Evolutionary conservation across 2,329 filamentous ascomycete genomes (phyloP), one percentile per base, ranked within the genome.

Genomic region (Macroventuria anomochaeta): DNA sequence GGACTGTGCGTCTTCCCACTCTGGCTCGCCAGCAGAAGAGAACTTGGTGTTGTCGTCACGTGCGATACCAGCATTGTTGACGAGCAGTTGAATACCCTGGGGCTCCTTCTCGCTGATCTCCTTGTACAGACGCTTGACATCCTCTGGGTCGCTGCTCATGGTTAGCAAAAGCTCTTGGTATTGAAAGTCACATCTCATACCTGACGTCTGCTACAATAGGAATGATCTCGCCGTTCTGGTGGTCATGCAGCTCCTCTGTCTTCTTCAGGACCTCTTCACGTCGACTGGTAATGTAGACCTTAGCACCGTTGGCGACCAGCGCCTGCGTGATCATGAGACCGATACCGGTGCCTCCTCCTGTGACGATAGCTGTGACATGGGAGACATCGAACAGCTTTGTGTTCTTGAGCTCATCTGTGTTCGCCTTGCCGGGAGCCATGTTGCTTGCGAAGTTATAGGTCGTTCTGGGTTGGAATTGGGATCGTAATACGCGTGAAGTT

Each of bases 291-390:
- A 74, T 74, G 46, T 75, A 74, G 2, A 74, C 71, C 63, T 85
- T 88, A 7, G 80, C 81, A 38, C 85, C 85, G 72, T 86, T 87
- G 54, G 79, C 71, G 25, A 87, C 80, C 72, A 86, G 87, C 49
- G 84, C 85, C 47, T 84, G 78, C 21, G 84, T 83, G 59, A 88
- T 88, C 85, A 88, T 88, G 46, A 83, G 79, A 18, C 86, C 76
- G 48, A 80, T 75, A n/a, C 77, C 76, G 1, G 76, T 79, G 18
- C 72, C 76, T 21, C 77, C 77, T n/a, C 78, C 77, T 8, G 77
- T 79, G 8, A 79, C 77, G 13, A 79, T 57, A 11, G 77, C 77
- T 5, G 76, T 79, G 52, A 80, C 64, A 49, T 78, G 75, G 1
- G 75, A 77, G 31, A 79, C 77, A 58, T 79, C 76, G 59, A 80